These are phyloP conservation scores for Rhododendron kiyosumense DNA, from an alignment of 148 eudicot species.

Conservation along the genomic window DNA sequence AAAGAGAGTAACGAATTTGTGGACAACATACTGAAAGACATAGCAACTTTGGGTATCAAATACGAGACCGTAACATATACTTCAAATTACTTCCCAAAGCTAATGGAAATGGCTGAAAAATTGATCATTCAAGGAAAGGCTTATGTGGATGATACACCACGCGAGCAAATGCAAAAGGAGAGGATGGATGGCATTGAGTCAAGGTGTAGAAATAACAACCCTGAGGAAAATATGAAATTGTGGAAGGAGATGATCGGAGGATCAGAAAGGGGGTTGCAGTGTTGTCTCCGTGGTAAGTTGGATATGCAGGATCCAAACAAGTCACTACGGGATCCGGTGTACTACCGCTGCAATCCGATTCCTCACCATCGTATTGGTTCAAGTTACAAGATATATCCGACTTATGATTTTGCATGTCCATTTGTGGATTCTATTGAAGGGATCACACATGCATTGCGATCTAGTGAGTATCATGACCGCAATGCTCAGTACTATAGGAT, in stretches of 20 bases:
- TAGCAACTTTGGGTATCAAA: constrained; percentile 70
- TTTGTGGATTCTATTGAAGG: constrained; percentile 93
- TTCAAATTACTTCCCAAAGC: constrained; percentile 80
- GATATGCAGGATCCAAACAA: constrained; percentile 98
- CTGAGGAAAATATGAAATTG: constrained; percentile 60
- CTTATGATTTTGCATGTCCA: constrained; percentile 99
- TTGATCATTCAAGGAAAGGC: constrained; percentile 78
- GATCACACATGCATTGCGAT: constrained; percentile 91
- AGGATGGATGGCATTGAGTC: constrained; percentile 97
- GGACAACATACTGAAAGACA: constrained; percentile 76
- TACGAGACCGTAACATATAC: constrained; percentile 74
- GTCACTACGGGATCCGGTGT: constrained; percentile 92
- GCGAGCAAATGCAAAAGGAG: constrained; percentile 91
- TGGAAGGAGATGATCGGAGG: constrained; percentile 98
- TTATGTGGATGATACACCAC: constrained; percentile 94
- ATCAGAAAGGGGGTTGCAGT: constrained; percentile 78
- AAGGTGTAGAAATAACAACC: constrained; percentile 49
- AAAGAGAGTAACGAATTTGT: constrained; percentile 97
- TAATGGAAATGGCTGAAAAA: constrained; percentile 91
- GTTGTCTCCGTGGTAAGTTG: constrained; percentile 90
- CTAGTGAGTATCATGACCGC: constrained; percentile 98
- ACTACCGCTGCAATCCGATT: constrained; percentile 85
- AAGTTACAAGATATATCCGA: constrained; percentile 86
- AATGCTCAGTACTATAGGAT: constrained; percentile 93
- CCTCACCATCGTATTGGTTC: constrained; percentile 92